Base-by-base conservation (phyloP, 1,139 yeast species). In the Sugiyamaella japonica region DNA sequence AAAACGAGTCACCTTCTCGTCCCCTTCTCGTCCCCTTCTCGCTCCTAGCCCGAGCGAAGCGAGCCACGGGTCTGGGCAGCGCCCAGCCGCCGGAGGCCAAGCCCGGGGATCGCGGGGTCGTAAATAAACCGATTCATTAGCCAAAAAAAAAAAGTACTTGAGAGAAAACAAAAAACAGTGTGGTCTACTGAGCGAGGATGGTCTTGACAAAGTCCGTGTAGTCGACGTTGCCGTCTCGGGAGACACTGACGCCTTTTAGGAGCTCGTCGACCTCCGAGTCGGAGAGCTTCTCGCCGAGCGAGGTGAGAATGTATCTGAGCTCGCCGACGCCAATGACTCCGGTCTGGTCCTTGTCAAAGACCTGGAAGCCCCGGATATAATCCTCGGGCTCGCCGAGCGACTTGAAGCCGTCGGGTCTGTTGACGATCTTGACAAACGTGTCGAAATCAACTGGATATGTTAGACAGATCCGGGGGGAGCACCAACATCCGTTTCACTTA, bases 281-380 rank as follows among this genome's bases (percentile, higher is more conserved):
- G 23, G 85, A 75, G 66, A 93, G 79, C 74, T 91, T 90, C 74
- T 93, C 98, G 56, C 98, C 98, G 65, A 91, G 84, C 10, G 96
- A 86, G 23, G 97, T 91, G 71, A 93, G 79, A 70, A 93, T 89
- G 73, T 93, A 93, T 72, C 96, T 83, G 66, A 93, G 81, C 73
- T 95, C 98, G 57, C 99, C 99, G 46, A 93, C 96, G 40, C 98
- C 96, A 66, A 93, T 93, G 75, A 85, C 86, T 7, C 99, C 99
- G 17, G 97, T 86, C 62, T 86, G 84, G 62, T 90, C 96, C 76
- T 91, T 95, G 76, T 93, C 99, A 63, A 93, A 93, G 9, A 93
- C 97, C 75, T 93, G 98, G 82, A 93, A 93, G 1, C 98, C 99
- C 68, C 95, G 88, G 67, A 93, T 84, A 73, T 93, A 93, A 72